Evolutionary conservation across 1,284 basidiomycete species (phyloP), one percentile per base, ranked within the genome.

Genomic region (Cutaneotrichosporon mucoides): DNA sequence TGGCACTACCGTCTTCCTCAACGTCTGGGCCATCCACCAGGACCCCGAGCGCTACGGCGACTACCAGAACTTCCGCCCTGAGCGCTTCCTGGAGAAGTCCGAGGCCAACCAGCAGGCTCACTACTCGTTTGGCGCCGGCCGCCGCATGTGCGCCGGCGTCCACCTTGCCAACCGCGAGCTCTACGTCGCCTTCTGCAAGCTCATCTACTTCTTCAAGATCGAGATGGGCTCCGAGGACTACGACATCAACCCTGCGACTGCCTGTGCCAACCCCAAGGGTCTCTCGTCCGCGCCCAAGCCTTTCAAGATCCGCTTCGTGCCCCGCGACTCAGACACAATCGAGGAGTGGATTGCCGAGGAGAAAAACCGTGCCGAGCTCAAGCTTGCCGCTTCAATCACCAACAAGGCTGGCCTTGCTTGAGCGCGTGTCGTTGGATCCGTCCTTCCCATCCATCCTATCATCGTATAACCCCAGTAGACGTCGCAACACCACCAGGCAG

Each of bases 21-120:
- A 73, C 66, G 70, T 67, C 9, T 73, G 68, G 68, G 68, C 66
- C 4, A 68, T 73, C 43, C 68, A 71, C 57, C 69, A 71, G 52
- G 56, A 71, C 47, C 38, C 45, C 16, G 41, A 49, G 43, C 59
- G 59, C 33, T 64, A 64, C 59, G 59, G 56, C 50, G 56, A 64
- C 58, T 54, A 51, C 46, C 52, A 58, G 24, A 56, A 51, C 40
- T 62, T 62, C 60, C 64, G 60, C 40, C 61, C 61, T 48, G 64
- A 65, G 57, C 64, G 64, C 52, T 60, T 56, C 62, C 40, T 57
- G 49, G 53, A 51, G 45, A 59, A 60, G 59, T 42, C 55, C 47
- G 46, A 56, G 46, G 47, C 38, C 46, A 47, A 48, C 55, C 45
- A 41, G 16, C 57, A 56, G 37, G 55, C 58, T 35, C 64, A 65